Base-by-base conservation (phyloP, 345 rosid species). In the Boechera stricta region DNA sequence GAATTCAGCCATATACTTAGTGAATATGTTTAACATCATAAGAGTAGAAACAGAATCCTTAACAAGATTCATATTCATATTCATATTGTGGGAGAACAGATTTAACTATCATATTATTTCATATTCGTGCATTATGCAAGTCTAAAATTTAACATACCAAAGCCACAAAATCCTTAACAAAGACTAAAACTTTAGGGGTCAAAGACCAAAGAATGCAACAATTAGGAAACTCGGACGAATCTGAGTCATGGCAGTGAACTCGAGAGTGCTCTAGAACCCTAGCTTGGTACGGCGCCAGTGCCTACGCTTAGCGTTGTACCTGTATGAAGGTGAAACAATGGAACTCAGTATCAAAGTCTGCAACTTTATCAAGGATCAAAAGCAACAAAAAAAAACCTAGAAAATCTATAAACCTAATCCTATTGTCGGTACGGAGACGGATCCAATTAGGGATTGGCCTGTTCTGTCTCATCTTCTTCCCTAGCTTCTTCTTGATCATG, bases 251-350 rank as follows among this genome's bases (percentile, higher is more conserved):
- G 49, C 61, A 67, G 26, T 58, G 8, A 67, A 28, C 38, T 75
- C 12, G 16, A 35, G 16, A 52, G 12, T 32, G 75, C 2, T 39
- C 81, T 78, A 76, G 78, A 76, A 80, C 48, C 80, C 77, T 3
- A 88, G 86, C 83, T 88, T 86, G 81, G 92, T 85, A n/a, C 88
- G 76, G 51, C 88, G 88, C 92, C 92, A 88, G 63, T 88, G 90
- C 74, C 91, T 86, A 61, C 91, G 89, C 84, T 86, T 88, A 0
- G 88, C 84, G 21, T 88, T 88, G 80, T 85, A 85, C 85, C 92
- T 88, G 28, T 26, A 3, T 4, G 39, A 32, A 41, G n/a, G 55
- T 64, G 70, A 47, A 57, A 35, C 76, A 58, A 52, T 10, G 5
- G 7, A 48, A 15, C 16, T 56, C 5, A 51, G 49, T 11, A 11